phyloP scores from a whole-genome alignment of 257 asterid genomes.

The Salvia splendens region DNA sequence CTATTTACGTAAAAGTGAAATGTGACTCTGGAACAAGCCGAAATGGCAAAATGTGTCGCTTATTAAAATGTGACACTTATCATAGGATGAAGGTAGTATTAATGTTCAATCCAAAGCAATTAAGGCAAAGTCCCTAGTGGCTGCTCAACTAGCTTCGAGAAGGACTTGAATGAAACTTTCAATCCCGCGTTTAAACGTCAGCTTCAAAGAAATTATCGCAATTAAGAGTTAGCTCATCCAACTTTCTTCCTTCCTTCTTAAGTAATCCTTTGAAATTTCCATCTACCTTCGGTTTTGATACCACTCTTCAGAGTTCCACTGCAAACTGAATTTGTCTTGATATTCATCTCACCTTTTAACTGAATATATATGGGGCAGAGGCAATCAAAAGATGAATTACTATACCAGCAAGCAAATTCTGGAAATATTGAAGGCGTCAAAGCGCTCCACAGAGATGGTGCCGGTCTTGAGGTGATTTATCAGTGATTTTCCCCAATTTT shows the following conservation, averaged over 20 bases:
- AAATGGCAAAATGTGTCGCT: no score
- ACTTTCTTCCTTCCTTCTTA: slow-evolving; percentile 37
- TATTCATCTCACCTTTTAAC: background rate
- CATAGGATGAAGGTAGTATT: no score
- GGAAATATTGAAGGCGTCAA: slow-evolving; percentile 78
- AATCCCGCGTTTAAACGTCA: slow-evolving; percentile 27
- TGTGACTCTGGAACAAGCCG: no score
- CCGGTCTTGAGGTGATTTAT: slow-evolving; percentile 81
- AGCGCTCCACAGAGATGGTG: slow-evolving; percentile 81
- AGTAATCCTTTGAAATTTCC: slow-evolving; percentile 35
- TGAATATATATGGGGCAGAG: slow-evolving; percentile 65
- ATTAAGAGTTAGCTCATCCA: slow-evolving; percentile 23
- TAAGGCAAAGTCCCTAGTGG: background rate
- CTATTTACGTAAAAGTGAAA: no score
- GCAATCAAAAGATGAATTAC: slow-evolving; percentile 77
- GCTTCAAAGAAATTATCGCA: background rate
- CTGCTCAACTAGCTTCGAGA: background rate
- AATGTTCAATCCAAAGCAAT: background rate
- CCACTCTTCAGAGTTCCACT: background rate
- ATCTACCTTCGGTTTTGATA: slow-evolving; percentile 17
- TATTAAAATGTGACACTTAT: no score
- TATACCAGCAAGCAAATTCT: slow-evolving; percentile 75
- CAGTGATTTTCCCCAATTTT: background rate
- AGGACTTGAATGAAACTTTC: background rate
- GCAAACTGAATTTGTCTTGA: background rate